phyloP scores from a whole-genome alignment of 73 alveolate species.

The Paramecium sonneborni region DNA sequence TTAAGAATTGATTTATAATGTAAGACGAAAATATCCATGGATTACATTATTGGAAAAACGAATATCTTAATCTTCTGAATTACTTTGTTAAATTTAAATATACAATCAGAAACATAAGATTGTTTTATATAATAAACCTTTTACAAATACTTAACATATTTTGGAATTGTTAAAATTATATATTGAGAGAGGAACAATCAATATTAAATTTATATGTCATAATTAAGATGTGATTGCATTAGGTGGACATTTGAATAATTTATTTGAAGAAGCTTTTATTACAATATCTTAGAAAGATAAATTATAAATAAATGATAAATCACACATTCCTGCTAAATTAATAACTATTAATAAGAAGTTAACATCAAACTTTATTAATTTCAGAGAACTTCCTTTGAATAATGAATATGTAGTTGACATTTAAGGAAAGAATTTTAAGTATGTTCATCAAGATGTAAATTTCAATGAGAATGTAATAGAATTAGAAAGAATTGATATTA shows the following conservation, averaged over 20 bases:
- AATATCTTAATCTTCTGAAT: conserved; percentile 4
- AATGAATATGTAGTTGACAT: neutral
- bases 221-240: conserved; percentile 1
- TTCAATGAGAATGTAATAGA: neutral
- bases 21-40: conserved; percentile 55
- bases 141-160: neutral
- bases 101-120: neutral
- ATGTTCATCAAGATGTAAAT: neutral
- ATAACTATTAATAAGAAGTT: neutral
- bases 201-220: neutral
- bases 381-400: conserved; percentile 19
- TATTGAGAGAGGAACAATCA: conserved; percentile 11
- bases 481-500: conserved; percentile 16
- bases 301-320: neutral
- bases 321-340: conserved; percentile 33
- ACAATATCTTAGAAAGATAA: conserved; percentile 11
- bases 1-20: conserved; percentile 32
- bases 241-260: neutral
- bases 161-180: neutral
- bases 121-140: neutral
- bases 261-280: neutral
- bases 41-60: conserved; percentile 32
- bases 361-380: neutral
- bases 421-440: conserved; percentile 10
- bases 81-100: neutral